Conservation (phyloP, 2,329 filamentous ascomycete species). For the Leptodontidium sp. region DNA sequence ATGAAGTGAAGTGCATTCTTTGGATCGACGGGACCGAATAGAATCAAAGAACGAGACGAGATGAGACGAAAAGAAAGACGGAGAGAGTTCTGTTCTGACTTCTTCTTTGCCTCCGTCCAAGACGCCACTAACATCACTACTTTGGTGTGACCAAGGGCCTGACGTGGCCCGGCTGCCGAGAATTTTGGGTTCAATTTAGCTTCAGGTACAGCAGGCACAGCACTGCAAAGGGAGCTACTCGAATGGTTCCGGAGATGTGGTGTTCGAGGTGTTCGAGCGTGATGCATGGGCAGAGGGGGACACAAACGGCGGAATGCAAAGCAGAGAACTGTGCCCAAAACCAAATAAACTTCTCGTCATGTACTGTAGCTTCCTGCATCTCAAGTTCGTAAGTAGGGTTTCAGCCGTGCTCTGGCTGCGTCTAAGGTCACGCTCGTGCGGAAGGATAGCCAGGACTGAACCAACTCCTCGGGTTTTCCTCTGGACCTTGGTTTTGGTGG, state of each 20-base stretch:
- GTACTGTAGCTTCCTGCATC: not conserved
- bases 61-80: not conserved
- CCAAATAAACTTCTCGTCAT: not conserved
- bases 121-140: not conserved
- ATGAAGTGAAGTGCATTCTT: not conserved
- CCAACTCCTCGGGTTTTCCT: not conserved
- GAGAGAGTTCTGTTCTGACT: not conserved
- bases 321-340: not conserved
- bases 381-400: not conserved
- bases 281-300: not conserved
- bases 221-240: not conserved
- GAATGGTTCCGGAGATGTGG: no score
- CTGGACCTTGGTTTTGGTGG: not conserved
- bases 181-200: not conserved
- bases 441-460: not conserved
- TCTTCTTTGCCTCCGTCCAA: not conserved
- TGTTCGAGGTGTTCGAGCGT: not conserved
- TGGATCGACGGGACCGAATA: no score
- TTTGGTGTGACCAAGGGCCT: not conserved
- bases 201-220: not conserved
- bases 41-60: no score
- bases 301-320: not conserved
- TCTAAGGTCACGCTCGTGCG: not conserved
- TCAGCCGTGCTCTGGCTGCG: not conserved
- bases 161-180: constrained; percentile 6